Evolutionary conservation across 2,329 filamentous ascomycete genomes (phyloP).

Genomic region (Zelopaecilomyces penicillatus): DNA sequence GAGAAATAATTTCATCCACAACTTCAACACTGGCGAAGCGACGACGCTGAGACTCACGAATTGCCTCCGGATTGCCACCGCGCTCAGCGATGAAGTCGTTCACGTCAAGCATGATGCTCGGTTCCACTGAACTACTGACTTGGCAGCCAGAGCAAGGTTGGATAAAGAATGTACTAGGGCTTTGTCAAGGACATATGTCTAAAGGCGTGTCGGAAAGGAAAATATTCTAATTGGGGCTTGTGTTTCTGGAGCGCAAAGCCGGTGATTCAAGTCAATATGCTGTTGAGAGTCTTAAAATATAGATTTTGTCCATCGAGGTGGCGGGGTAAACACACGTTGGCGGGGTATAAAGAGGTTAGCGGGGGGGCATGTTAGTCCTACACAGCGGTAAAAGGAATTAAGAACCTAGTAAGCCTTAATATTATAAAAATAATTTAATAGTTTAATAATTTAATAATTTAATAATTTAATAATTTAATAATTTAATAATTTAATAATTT

Average conservation of each 20-base stretch:
- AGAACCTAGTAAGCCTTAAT: not conserved
- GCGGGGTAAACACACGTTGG: too few relatives aligned
- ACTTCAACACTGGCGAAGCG: constrained; percentile 72
- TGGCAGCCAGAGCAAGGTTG: too few relatives aligned
- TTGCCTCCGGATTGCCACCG: constrained; percentile 83
- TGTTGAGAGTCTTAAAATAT: not conserved
- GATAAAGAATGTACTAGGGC: too few relatives aligned
- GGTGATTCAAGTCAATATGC: too few relatives aligned
- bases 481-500: not conserved
- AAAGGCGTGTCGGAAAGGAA: too few relatives aligned
- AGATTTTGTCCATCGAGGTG: too few relatives aligned
- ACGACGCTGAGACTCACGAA: constrained; percentile 82
- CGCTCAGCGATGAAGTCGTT: constrained; percentile 76
- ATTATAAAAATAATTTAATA: not conserved
- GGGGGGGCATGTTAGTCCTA: not conserved
- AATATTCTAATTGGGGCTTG: too few relatives aligned
- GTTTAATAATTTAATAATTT: not conserved
- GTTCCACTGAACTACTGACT: not conserved
- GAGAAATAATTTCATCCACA: constrained; percentile 81
- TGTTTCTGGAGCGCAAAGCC: too few relatives aligned
- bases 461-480: not conserved
- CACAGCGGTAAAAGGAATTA: not conserved
- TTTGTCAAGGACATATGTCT: too few relatives aligned
- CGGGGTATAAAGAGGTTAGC: not conserved
- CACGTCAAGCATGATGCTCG: constrained; percentile 66